Evolutionary conservation across 305 asterid species (phyloP).

Genomic region (Plantago coronopus): DNA sequence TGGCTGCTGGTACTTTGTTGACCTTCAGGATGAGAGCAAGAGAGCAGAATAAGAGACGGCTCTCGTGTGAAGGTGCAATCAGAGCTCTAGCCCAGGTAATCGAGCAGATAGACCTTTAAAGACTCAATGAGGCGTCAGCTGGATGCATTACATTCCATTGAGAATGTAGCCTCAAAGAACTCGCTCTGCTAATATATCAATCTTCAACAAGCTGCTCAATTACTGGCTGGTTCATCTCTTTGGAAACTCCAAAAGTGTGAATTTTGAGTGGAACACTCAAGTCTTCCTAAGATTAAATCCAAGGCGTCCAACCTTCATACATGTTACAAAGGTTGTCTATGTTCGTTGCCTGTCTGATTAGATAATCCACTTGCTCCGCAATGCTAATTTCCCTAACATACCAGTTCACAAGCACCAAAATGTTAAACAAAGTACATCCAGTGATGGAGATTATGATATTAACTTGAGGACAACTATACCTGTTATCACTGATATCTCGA

Average conservation of each 20-base stretch:
- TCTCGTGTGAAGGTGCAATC: conserved; percentile 22
- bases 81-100: conserved; percentile 12
- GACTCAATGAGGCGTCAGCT: conserved; percentile 15
- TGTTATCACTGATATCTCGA: conserved; percentile 69
- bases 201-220: conserved; percentile 22
- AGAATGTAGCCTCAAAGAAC: conserved; percentile 26
- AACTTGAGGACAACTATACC: conserved; percentile 44
- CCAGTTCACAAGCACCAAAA: conserved; percentile 15
- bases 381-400: conserved; percentile 64
- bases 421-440: conserved; percentile 22
- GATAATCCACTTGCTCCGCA: conserved; percentile 88
- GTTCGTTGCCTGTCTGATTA: conserved; percentile 91
- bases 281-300: conserved; percentile 62
- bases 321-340: conserved; percentile 92
- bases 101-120: neutral
- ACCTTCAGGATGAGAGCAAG: conserved; percentile 5
- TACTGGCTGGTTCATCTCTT: conserved; percentile 21
- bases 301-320: conserved; percentile 99
- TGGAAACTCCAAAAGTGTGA: conserved; percentile 25
- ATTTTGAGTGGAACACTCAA: conserved; percentile 16
- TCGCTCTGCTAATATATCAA: conserved; percentile 18
- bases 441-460: conserved; percentile 8
- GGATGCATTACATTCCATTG: conserved; percentile 14
- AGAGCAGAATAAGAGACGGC: conserved; percentile 5
- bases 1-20: neutral